Evolutionary conservation across 192 early-diverging fungal species (phyloP), one percentile per base, ranked within the genome.

Genomic region (Linnemannia hyalina): DNA sequence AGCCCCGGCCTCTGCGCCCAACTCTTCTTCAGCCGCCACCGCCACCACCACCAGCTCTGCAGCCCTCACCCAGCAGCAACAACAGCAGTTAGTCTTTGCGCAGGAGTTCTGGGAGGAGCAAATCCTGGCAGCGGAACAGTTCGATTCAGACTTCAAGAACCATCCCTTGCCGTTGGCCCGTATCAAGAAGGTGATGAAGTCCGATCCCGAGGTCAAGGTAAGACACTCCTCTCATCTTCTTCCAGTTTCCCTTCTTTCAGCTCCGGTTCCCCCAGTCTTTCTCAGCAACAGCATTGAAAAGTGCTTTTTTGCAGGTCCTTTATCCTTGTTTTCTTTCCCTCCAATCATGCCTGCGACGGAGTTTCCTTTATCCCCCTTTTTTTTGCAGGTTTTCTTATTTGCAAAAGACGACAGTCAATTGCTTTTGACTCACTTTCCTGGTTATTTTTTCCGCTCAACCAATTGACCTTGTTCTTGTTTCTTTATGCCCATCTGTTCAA

Each of bases 141-240:
- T 94, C 69, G 85, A 93, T 74, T 93, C 95, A 44, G 98, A 99
- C 88, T 99, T 97, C 90, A 97, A 97, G 88, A 93, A 93, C 77
- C 97, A 99, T 82, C 92, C 94, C 75, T 80, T 99, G 83, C 98
- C 98, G 41, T 88, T 99, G 69, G 98, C 98, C n/a, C 89, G 98
- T 73, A 98, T 99, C 84, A 99, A 99, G 82, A 98, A 98, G 87
- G 97, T 98, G 65, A 99, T 99, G 98, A 99, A 99, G 90, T 94
- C 95, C 29, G 98, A 99, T 83, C 96, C 97, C 60, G 97, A 99
- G 78, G 97, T 97, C 41, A 97, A 97, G 91, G 95, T 95, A 89
- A 85, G 76, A 73, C 54, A 26, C 38, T n/a, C n/a, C 23, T 57
- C 23, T 3, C 10, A 10, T 65, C 23, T 32, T 65, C 29, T 32